These are phyloP conservation scores for Cubamyces sp. DNA, from an alignment of 768 basidiomycete genomes.

Conservation along the genomic window DNA sequence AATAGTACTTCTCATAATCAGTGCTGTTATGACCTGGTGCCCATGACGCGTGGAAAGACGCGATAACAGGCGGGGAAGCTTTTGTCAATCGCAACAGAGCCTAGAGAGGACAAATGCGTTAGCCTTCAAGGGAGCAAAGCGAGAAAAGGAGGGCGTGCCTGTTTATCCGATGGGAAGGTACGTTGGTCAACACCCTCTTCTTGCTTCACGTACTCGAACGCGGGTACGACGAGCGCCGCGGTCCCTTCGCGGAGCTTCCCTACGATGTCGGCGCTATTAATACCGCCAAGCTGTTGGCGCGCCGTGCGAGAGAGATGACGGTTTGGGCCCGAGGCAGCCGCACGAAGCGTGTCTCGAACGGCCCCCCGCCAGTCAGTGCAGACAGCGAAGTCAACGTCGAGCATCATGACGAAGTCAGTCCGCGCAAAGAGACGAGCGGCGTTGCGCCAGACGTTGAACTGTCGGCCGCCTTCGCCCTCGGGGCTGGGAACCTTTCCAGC, in stretches of 20 bases:
- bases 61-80: constrained; percentile 49
- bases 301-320: constrained; percentile 15
- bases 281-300: not conserved
- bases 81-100: constrained; percentile 62
- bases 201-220: constrained; percentile 78
- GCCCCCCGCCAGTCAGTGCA: constrained; percentile 79
- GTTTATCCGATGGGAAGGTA: constrained; percentile 71
- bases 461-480: constrained; percentile 53
- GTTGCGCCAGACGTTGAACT: constrained; percentile 92
- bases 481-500: constrained; percentile 6
- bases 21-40: constrained; percentile 79
- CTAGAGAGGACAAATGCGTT: constrained; percentile 35
- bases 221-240: constrained; percentile 80
- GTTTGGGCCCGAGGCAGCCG: constrained; percentile 31
- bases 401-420: constrained; percentile 87
- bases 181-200: constrained; percentile 61
- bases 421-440: constrained; percentile 82
- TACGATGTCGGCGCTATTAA: constrained; percentile 28
- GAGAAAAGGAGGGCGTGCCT: constrained; percentile 43
- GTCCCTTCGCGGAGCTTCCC: constrained; percentile 58
- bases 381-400: constrained; percentile 86
- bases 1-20: constrained; percentile 66
- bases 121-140: not conserved
- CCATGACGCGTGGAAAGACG: constrained; percentile 83
- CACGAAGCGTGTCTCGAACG: constrained; percentile 44